Conservation (phyloP, 2,329 filamentous ascomycete genomes). For the Alternaria angustiovoidea region DNA sequence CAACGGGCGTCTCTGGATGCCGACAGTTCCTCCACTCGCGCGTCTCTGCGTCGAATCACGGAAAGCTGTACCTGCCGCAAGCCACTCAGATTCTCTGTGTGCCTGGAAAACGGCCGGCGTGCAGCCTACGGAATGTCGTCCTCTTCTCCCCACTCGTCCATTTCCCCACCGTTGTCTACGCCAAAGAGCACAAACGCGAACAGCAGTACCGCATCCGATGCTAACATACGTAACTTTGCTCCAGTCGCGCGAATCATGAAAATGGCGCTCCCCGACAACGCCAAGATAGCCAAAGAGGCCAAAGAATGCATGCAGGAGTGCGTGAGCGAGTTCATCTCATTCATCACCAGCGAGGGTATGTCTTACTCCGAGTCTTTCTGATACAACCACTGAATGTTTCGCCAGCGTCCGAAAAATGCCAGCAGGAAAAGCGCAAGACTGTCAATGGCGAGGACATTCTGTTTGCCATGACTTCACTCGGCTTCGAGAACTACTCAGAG, state of each 20-base stretch:
- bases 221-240: conserved; percentile 93
- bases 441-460: conserved; percentile 99
- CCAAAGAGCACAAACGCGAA: conserved; percentile 35
- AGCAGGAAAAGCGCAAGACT: conserved; percentile 99
- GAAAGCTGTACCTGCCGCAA: conserved; percentile 32
- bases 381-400: conserved; percentile 8
- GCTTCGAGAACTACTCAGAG: conserved; percentile 98
- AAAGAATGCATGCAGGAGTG: conserved; percentile 99
- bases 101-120: conserved; percentile 50
- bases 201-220: conserved; percentile 66
- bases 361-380: conserved; percentile 24
- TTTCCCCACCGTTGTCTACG: conserved; percentile 42
- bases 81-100: conserved; percentile 33
- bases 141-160: conserved; percentile 51
- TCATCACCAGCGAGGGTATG: conserved; percentile 98
- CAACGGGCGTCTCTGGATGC: conserved; percentile 60
- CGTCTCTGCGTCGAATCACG: conserved; percentile 60
- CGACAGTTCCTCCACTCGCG: conserved; percentile 56
- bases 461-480: conserved; percentile 98
- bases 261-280: conserved; percentile 93
- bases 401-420: conserved; percentile 95
- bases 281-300: conserved; percentile 98
- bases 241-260: conserved; percentile 99
- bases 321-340: conserved; percentile 99
- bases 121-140: conserved; percentile 56